Base-by-base conservation (phyloP, 495 filamentous ascomycete species). In the Podospora australis region DNA sequence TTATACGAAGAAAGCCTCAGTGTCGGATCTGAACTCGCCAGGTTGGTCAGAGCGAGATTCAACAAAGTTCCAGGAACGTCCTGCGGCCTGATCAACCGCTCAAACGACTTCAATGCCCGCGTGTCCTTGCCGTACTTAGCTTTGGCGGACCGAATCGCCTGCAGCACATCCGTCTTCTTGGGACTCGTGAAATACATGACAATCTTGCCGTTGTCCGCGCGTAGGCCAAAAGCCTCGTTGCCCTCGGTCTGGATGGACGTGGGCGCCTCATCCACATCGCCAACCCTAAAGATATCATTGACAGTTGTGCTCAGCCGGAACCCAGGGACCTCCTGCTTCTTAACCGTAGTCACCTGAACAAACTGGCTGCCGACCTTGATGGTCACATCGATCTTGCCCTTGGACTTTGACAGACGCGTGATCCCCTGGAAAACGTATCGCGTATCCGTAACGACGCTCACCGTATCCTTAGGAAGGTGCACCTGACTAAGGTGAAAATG, bases 41-140 rank as follows among this genome's bases (percentile, higher is more conserved):
- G 68, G 52, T 84, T 84, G 28, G 75, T 81, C 11, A 84, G 58
- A 8, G 80, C 79, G 13, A 84, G 71, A 52, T 84, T 84, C 17
- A 84, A 59, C 22, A 84, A 62, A 17, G 80, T 83, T 11, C 80
- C 81, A 3, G 81, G 81, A 4, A 84, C 81, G 63, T 84, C 81
- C 59, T 84, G 80, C 22, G 81, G 81, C 17, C 78, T 68, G 39
- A 83, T 79, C 14, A 81, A 68, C 28, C 81, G 67, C 49, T 84
- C 81, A 50, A 72, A 75, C 19, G 73, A 63, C 58, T 80, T 81
- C 28, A 70, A 61, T 8, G 74, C 67, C 48, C 74, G 69, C 14
- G 72, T 72, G 47, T 83, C 80, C 56, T 81, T 82, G 19, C 73
- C 72, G 45, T 79, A 70, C 48, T 81, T 82, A 6, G 70, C 65